Conservation (phyloP, 78 protist genomes). For the Polysphondylium violaceum region DNA sequence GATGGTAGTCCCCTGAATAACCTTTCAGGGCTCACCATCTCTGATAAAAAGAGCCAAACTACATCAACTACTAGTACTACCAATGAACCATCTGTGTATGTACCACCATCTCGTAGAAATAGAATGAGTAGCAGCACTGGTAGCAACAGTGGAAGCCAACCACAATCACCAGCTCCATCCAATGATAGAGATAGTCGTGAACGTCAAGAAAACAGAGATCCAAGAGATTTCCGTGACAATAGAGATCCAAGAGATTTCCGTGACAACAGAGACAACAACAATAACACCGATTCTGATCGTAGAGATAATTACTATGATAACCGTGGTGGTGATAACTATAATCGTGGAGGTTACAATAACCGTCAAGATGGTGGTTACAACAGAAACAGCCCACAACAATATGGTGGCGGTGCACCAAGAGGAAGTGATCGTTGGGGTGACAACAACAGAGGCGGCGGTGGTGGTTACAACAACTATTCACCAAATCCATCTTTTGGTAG, state of each 20-base stretch:
- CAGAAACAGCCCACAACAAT: not conserved
- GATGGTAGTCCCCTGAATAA: constrained; percentile 80
- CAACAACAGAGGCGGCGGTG: not conserved
- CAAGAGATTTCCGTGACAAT: not conserved
- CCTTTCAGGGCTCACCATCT: constrained; percentile 80
- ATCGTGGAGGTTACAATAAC: not conserved
- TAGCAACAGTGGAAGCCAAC: constrained; percentile 21
- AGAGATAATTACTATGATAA: not conserved
- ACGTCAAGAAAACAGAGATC: constrained; percentile 1
- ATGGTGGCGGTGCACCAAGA: not conserved
- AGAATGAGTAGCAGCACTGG: not conserved
- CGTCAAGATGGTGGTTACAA: not conserved
- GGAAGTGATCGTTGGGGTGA: constrained; percentile 9
- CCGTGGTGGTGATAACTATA: not conserved
- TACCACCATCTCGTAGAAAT: constrained; percentile 61
- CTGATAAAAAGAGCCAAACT: constrained; percentile 28
- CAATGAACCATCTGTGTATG: constrained; percentile 26
- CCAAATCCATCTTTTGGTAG: constrained; percentile 16
- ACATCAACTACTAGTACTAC: constrained; percentile 4
- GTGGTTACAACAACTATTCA: constrained; percentile 22
- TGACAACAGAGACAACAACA: not conserved
- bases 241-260: not conserved
- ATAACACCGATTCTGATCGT: not conserved
- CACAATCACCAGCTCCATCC: constrained; percentile 14
- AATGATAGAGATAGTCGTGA: too few relatives aligned